Evolutionary conservation across 2,329 filamentous ascomycete genomes (phyloP).

Genomic region (Teratosphaeria pseudoeucalypti): DNA sequence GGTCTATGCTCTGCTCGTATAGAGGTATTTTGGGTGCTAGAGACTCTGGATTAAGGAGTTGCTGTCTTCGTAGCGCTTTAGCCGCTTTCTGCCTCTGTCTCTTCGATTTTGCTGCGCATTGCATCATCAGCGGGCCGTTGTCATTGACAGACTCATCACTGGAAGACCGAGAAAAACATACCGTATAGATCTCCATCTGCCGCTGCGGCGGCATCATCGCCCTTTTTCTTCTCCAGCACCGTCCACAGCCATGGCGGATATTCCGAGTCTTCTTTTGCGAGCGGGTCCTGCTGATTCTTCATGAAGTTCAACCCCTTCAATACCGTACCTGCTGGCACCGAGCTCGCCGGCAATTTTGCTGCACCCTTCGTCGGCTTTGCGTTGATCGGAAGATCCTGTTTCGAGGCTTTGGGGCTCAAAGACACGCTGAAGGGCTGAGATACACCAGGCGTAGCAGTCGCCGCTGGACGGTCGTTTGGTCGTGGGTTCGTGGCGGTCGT

Average conservation of each 20-base stretch:
- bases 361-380: constrained; percentile 18
- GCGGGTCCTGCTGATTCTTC: constrained; percentile 62
- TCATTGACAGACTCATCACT: neutral
- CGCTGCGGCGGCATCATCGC: constrained; percentile 36
- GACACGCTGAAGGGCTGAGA: constrained; percentile 38
- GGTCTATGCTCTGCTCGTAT: constrained; percentile 67
- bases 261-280: constrained; percentile 62
- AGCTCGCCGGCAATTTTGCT: constrained; percentile 20
- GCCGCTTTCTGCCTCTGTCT: constrained; percentile 65
- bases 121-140: neutral
- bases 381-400: constrained; percentile 16
- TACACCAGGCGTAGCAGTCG: constrained; percentile 33
- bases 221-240: constrained; percentile 50
- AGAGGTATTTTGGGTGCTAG: constrained; percentile 57
- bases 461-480: constrained; percentile 27
- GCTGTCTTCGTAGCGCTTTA: constrained; percentile 52
- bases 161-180: constrained; percentile 36
- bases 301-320: constrained; percentile 67
- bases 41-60: constrained; percentile 55
- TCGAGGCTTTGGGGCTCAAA: constrained; percentile 21
- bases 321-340: constrained; percentile 57
- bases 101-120: constrained; percentile 62
- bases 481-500: constrained; percentile 20
- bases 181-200: constrained; percentile 66
- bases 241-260: constrained; percentile 77